Percentiles rank a stretch among this genome's conserved stretches.
Conservation (phyloP, 805 yeast species). For the Lipomyces orientalis region DNA sequence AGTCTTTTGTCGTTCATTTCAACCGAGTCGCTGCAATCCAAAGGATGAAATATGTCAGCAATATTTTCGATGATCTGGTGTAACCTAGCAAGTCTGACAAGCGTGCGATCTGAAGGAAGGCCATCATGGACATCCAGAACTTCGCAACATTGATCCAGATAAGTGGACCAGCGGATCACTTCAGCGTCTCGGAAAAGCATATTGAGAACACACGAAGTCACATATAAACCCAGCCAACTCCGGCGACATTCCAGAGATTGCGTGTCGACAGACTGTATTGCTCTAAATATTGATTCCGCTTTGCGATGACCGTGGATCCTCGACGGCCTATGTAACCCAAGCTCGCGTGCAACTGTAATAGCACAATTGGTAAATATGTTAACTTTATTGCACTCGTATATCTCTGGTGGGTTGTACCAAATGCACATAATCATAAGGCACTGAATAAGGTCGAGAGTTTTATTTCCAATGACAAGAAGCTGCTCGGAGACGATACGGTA, state of each 20-base stretch:
- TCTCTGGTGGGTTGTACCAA: constrained; percentile 87
- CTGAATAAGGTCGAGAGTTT: constrained; percentile 70
- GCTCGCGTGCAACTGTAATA: constrained; percentile 71
- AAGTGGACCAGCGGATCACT: constrained; percentile 54
- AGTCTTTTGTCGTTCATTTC: constrained; percentile 18
- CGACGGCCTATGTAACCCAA: constrained; percentile 69
- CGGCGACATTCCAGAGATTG: constrained; percentile 55
- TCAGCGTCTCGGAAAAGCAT: constrained; percentile 68
- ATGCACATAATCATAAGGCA: constrained; percentile 63
- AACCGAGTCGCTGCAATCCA: constrained; percentile 10
- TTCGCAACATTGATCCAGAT: constrained; percentile 64
- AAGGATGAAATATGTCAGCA: constrained; percentile 13
- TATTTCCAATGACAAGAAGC: constrained; percentile 70
- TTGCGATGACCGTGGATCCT: constrained; percentile 15
- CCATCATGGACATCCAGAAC: constrained; percentile 47
- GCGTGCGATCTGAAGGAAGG: constrained; percentile 1
- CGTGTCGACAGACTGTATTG: constrained; percentile 47
- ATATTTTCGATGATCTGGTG: constrained; percentile 16
- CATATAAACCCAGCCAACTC: constrained; percentile 63
- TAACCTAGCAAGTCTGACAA: constrained; percentile 13
- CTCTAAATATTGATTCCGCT: constrained; percentile 33
- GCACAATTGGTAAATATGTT: constrained; percentile 71
- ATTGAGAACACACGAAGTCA: constrained; percentile 65
- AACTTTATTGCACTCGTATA: constrained; percentile 77
- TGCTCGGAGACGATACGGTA: constrained; percentile 60